These are phyloP conservation scores for Fusarium graminum DNA, from an alignment of 2,329 filamentous ascomycete species.

Conservation along the genomic window DNA sequence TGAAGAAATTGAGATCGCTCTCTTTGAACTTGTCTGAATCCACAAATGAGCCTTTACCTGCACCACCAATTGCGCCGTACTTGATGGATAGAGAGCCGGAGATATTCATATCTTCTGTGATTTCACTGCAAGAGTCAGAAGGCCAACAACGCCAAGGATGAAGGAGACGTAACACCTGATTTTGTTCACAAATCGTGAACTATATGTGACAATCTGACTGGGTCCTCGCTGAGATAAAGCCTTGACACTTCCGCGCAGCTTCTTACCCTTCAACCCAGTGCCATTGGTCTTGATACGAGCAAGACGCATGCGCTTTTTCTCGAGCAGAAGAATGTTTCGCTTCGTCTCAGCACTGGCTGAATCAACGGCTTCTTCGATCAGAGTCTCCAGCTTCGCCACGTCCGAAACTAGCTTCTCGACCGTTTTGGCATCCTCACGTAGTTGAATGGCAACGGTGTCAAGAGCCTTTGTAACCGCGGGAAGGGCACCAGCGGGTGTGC, in stretches of 20 bases:
- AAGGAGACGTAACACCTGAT: no score
- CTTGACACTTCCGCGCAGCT: not conserved
- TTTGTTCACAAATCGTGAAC: no score
- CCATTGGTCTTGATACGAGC: not conserved
- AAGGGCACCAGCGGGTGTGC: no score
- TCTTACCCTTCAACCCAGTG: not conserved
- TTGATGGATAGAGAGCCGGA: not conserved
- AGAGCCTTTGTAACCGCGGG: not conserved
- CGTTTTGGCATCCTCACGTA: not conserved
- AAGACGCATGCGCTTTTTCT: not conserved
- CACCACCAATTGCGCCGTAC: not conserved
- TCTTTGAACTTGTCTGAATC: not conserved
- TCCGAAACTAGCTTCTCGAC: not conserved
- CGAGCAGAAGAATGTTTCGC: not conserved
- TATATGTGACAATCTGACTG: no score
- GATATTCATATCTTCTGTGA: not conserved
- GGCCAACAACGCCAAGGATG: no score
- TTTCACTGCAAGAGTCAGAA: no score
- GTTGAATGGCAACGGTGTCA: not conserved
- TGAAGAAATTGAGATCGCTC: not conserved
- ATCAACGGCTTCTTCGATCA: not conserved
- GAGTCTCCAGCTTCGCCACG: fast-evolving
- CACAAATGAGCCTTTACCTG: not conserved
- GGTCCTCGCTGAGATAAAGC: not conserved
- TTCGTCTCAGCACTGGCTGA: not conserved